Conservation (phyloP, 2,329 filamentous ascomycete genomes). For the Thermothelomyces thermophilus region DNA sequence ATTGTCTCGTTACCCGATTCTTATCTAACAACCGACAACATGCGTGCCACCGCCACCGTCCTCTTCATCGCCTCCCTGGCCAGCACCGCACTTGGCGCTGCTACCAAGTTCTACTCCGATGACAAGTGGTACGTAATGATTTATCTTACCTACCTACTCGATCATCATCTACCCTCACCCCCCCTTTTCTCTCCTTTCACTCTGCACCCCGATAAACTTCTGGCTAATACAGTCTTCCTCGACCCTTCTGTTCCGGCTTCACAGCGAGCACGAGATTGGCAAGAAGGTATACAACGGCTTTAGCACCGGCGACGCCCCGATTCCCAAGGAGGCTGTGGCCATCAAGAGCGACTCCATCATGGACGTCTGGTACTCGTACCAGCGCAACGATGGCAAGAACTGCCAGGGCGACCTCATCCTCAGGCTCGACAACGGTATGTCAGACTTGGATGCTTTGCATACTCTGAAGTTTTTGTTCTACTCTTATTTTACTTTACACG, state of each 20-base stretch:
- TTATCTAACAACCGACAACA: conserved; percentile 8
- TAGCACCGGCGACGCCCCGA: conserved; percentile 8
- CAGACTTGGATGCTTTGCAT: too few relatives aligned
- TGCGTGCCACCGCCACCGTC: conserved; percentile 16
- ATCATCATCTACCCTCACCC: too few relatives aligned
- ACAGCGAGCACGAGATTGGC: conserved; percentile 10
- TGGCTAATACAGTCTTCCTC: too few relatives aligned
- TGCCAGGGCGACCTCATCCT: neutral
- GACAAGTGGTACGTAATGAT: conserved; percentile 15
- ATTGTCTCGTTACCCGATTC: neutral
- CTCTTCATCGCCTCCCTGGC: conserved; percentile 15
- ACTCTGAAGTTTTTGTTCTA: too few relatives aligned
- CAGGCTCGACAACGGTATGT: neutral
- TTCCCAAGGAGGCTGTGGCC: conserved; percentile 40
- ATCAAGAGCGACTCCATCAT: conserved; percentile 35
- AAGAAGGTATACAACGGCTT: conserved; percentile 11
- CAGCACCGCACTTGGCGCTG: conserved; percentile 16
- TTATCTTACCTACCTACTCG: too few relatives aligned
- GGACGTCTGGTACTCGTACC: neutral
- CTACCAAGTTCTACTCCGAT: conserved; percentile 14
- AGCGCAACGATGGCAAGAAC: neutral
- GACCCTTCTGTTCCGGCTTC: too few relatives aligned
- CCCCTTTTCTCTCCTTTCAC: too few relatives aligned
- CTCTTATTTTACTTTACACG: too few relatives aligned
- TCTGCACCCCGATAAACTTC: too few relatives aligned